These are phyloP conservation scores for Hanseniaspora uvarum DNA, from an alignment of 1,139 yeast genomes.

Conservation along the genomic window DNA sequence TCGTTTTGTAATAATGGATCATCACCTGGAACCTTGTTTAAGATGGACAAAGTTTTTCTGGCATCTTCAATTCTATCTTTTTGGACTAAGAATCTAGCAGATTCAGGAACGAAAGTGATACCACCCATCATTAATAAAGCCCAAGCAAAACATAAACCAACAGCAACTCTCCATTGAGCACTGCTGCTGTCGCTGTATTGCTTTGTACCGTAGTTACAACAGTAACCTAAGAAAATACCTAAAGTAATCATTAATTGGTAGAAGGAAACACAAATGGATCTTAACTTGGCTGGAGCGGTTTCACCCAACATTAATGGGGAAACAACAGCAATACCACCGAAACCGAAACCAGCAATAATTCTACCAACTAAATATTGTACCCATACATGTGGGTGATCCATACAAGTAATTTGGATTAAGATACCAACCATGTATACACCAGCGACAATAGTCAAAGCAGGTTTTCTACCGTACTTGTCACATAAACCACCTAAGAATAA, in stretches of 20 bases:
- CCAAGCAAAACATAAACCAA: conserved; percentile 43
- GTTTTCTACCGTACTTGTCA: conserved; percentile 52
- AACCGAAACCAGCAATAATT: conserved; percentile 53
- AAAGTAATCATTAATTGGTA: conserved; percentile 56
- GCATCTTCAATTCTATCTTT: conserved; percentile 48
- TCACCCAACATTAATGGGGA: conserved; percentile 58
- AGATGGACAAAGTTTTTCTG: conserved; percentile 37
- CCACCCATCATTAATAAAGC: conserved; percentile 39
- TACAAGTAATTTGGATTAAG: conserved; percentile 50
- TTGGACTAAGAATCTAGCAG: conserved; percentile 61
- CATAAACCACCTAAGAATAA: conserved; percentile 44
- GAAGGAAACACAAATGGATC: conserved; percentile 56
- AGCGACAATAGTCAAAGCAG: conserved; percentile 47
- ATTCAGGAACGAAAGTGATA: conserved; percentile 62
- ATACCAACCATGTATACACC: conserved; percentile 53
- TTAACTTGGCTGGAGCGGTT: conserved; percentile 53
- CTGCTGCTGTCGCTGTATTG: conserved; percentile 32
- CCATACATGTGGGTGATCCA: conserved; percentile 34
- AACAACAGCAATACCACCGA: conserved; percentile 52
- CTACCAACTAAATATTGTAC: conserved; percentile 51
- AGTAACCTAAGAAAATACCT: conserved; percentile 54
- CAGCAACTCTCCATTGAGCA: conserved; percentile 54
- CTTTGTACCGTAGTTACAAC: conserved; percentile 51
- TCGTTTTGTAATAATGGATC: conserved; percentile 44
- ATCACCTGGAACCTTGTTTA: conserved; percentile 38